Evolutionary conservation across 169 alveolate species (phyloP), one percentile per base, ranked within the genome.

Genomic region (Eimeria maxima): DNA sequence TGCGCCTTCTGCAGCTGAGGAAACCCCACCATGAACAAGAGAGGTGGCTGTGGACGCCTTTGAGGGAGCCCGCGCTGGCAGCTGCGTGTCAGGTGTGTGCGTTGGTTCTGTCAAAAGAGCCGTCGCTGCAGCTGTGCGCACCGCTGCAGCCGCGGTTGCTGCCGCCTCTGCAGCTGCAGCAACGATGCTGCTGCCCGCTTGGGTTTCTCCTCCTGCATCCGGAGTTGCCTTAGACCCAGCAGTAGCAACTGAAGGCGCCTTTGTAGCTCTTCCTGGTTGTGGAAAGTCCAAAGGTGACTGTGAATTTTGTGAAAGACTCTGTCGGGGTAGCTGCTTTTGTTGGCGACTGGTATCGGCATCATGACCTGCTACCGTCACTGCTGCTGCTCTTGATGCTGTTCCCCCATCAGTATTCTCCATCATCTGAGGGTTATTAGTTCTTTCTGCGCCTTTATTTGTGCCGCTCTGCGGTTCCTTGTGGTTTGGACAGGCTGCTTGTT

Each of bases 131-230:
- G 38, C 81, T 55, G 93, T 84, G 93, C 93, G 93, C 93, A 84
- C 93, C 7, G 93, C 93, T 60, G 93, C 93, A 18, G 93, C 93
- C 42, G 93, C 93, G 18, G 93, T 84, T 38, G 94, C 94, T 47
- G 86, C 94, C 13, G 86, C 94, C 29, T 88, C 94, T 22, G 94
- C 95, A 6, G 86, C 95, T 53, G 95, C 95, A 45, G 63, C 78
- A 55, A 53, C 95, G n/a, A 74, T 10, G 47, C 95, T 29, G n/a
- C 24, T 53, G 78, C 57, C 89, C 18, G 89, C 6, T 44, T 8
- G 10, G 73, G 44, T 33, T 84, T 45, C 93, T 22, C 38, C 80
- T 42, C 47, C 80, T 11, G 63, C 55, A 33, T 84, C 80, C 22
- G 24, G 33, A 47, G 38, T 33, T 42, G 57, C 57, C 16, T 84